phyloP scores from a whole-genome alignment of 2,329 filamentous ascomycete species.

The Microdochium nivale region DNA sequence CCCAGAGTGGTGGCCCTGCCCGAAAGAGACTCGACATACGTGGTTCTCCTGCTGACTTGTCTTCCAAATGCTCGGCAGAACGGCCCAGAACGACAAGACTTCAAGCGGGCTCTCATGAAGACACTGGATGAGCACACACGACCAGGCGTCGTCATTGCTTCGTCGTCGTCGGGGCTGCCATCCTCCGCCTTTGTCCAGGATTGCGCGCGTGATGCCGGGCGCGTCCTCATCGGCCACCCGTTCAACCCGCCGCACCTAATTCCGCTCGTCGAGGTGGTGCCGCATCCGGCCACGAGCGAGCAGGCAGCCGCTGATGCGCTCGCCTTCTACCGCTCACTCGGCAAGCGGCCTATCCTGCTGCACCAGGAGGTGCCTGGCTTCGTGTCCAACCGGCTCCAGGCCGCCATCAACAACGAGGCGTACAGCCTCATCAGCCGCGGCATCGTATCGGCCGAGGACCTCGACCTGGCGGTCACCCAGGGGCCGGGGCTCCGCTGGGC shows the following conservation, averaged over 20 bases:
- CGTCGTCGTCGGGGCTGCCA: slow-evolving; percentile 27
- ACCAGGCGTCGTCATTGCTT: slow-evolving; percentile 26
- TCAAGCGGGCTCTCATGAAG: slow-evolving; percentile 27
- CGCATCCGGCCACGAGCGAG: slow-evolving; percentile 18
- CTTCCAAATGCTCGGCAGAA: slow-evolving; percentile 11
- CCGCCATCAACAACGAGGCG: slow-evolving; percentile 25
- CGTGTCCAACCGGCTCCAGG: slow-evolving; percentile 35
- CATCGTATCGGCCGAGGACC: slow-evolving; percentile 6
- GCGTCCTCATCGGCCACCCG: slow-evolving; percentile 34
- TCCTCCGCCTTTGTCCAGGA: slow-evolving; percentile 17
- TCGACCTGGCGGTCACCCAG: slow-evolving; percentile 9
- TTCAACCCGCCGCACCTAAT: slow-evolving; percentile 41
- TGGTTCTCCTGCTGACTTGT: background rate
- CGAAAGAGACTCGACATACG: no score
- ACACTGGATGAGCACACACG: slow-evolving; percentile 20
- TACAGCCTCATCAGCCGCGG: slow-evolving; percentile 14
- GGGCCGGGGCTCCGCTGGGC: slow-evolving; percentile 11
- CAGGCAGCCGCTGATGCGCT: slow-evolving; percentile 17
- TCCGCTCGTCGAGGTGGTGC: slow-evolving; percentile 36
- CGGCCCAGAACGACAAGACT: slow-evolving; percentile 27
- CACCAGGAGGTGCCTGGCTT: slow-evolving; percentile 31
- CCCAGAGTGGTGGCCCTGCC: background rate
- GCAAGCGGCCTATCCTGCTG: slow-evolving; percentile 29
- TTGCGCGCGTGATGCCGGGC: slow-evolving; percentile 16
- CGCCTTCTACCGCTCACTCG: slow-evolving; percentile 27